phyloP scores from a whole-genome alignment of 306 rosid genomes.

The Spatholobus suberectus region DNA sequence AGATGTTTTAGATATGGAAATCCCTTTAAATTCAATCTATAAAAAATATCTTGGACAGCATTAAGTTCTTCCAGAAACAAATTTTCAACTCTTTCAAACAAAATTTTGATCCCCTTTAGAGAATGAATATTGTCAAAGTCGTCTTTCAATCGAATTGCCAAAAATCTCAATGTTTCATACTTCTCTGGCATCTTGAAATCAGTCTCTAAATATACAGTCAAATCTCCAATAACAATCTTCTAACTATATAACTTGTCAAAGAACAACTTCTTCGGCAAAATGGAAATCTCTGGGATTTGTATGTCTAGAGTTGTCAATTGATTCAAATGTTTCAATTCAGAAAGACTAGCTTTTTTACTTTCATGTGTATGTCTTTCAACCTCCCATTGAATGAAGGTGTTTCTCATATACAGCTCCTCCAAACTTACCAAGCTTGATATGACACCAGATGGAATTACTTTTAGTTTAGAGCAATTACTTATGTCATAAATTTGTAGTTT shows the following conservation, averaged over 20 bases:
- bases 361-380: neutral
- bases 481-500: constrained; percentile 50
- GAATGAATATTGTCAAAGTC: constrained; percentile 34
- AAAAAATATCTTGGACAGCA: no score
- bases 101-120: constrained; percentile 35
- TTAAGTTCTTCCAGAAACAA: no score
- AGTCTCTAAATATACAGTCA: neutral
- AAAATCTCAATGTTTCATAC: constrained; percentile 16
- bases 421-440: no score
- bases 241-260: constrained; percentile 33
- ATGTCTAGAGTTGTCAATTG: constrained; percentile 39
- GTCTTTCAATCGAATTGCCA: constrained; percentile 42
- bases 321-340: constrained; percentile 43
- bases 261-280: constrained; percentile 34
- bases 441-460: constrained; percentile 38
- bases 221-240: constrained; percentile 50
- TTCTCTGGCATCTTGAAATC: constrained; percentile 37
- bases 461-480: constrained; percentile 43
- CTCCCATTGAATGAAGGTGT: constrained; percentile 42
- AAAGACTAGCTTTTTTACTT: constrained; percentile 29
- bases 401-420: constrained; percentile 53
- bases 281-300: constrained; percentile 16
- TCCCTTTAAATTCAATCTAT: no score
- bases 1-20: constrained; percentile 46
- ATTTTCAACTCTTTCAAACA: no score